Base-by-base conservation (phyloP, 2,329 filamentous ascomycete species). In the Dactylellina sp. region DNA sequence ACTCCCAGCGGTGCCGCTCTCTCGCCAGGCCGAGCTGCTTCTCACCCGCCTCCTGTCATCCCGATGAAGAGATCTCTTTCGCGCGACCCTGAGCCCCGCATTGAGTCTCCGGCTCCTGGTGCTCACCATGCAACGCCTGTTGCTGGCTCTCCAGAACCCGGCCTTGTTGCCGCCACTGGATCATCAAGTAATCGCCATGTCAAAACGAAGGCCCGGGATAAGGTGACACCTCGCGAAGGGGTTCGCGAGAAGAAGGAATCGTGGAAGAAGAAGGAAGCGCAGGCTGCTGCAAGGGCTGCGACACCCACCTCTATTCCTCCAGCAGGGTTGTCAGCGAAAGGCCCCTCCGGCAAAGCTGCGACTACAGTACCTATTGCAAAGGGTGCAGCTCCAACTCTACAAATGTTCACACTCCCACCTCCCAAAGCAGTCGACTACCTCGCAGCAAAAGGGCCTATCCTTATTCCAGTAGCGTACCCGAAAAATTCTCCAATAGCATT, bases 221-320 rank as follows among this genome's bases (percentile, higher is more conserved):
- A 74, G 46, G 46, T 59, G 7, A 32, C 71, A 24, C 75, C 39
- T 56, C 76, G 75, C 52, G 74, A 76, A 44, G 66, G 57, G 2
- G 76, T 75, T 39, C 78, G 78, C 22, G 78, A 79, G 46, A 90
- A 90, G 80, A 90, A 90, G 79, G 88, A 90, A 62, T 85, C 87
- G 0, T 81, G 89, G 32, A 90, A 90, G 82, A 90, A 90, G 81
- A 86, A 88, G 50, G 88, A 90, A 80, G 84, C 87, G 61, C 89
- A 89, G 77, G 80, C 77, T n/a, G 71, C 75, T 40, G 47, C 63
- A 77, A 12, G 78, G 79, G 18, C 76, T 79, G 60, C 81, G 4
- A 72, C 66, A 7, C 74, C 75, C 2, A 84, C 77, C 28, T 81
- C 82, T 50, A 81, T 80, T 7, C 76, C 79, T 63, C 42, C 60